Percentiles rank a stretch among this genome's conserved stretches.
Conservation (phyloP, 345 rosid genomes). For the Excoecaria cochinchinensis region DNA sequence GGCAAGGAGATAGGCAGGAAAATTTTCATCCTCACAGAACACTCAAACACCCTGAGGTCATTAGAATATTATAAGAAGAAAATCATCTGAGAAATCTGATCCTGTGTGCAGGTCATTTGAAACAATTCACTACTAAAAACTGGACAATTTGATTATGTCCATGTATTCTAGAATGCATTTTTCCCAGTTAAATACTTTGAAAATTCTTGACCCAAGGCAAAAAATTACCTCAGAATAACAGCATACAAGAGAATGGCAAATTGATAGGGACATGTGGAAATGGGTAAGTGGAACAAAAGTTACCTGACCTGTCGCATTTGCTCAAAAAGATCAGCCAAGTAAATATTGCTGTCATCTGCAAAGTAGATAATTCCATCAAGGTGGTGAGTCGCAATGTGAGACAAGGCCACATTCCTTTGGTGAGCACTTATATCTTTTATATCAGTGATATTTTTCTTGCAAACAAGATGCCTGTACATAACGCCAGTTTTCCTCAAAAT, state of each 20-base stretch:
- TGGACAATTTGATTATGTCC: neutral
- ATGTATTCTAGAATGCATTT: neutral
- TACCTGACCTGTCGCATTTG: conserved; percentile 63
- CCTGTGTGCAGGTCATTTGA: neutral
- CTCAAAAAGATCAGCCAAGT: conserved; percentile 47
- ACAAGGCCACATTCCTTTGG: conserved; percentile 58
- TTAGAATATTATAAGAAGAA: too few species aligned
- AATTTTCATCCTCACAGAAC: too few species aligned
- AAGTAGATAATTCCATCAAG: conserved; percentile 64
- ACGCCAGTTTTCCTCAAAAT: conserved; percentile 51
- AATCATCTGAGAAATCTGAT: too few species aligned
- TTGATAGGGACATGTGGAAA: neutral
- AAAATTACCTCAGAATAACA: neutral
- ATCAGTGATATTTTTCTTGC: conserved; percentile 48
- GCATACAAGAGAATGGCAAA: neutral
- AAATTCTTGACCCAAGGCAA: neutral
- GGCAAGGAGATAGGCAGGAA: too few species aligned
- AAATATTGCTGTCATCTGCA: conserved; percentile 48
- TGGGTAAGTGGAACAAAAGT: neutral
- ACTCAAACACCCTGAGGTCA: too few species aligned
- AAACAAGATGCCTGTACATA: conserved; percentile 61
- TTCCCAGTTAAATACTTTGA: neutral
- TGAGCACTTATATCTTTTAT: conserved; percentile 43
- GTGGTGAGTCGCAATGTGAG: conserved; percentile 59
- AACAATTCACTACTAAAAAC: neutral